Percentiles rank a stretch among this genome's conserved stretches.
Conservation (phyloP, 75 land plant species). For the Picea glauca region DNA sequence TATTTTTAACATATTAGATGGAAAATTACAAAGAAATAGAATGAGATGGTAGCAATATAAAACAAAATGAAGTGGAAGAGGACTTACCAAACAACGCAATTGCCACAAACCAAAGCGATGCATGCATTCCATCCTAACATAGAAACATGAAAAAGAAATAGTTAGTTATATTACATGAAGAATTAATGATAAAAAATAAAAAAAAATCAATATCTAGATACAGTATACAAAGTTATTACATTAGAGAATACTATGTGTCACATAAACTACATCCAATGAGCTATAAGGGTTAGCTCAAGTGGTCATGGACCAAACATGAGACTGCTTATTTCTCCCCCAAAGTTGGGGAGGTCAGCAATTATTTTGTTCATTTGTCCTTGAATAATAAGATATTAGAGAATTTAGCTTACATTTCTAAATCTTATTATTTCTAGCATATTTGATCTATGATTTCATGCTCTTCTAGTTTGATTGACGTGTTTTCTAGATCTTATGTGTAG, state of each 20-base stretch:
- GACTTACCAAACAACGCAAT: constrained; percentile 91
- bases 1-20: neutral
- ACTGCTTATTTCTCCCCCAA: too few relatives aligned
- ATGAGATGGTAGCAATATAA: neutral
- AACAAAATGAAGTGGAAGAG: neutral
- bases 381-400: too few relatives aligned
- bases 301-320: too few relatives aligned
- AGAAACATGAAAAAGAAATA: neutral
- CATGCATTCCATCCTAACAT: constrained; percentile 96
- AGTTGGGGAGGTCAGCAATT: too few relatives aligned
- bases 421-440: too few relatives aligned
- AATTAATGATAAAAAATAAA: neutral
- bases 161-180: neutral
- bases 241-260: neutral
- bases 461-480: too few relatives aligned
- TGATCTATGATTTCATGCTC: too few relatives aligned
- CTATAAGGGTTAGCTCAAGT: too few relatives aligned
- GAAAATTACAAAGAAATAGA: neutral
- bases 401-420: too few relatives aligned
- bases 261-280: too few relatives aligned
- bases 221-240: neutral
- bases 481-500: too few relatives aligned
- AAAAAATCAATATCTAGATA: neutral
- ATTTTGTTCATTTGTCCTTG: too few relatives aligned
- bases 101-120: constrained; percentile 94